Evolutionary conservation across 2,329 filamentous ascomycete genomes (phyloP).

Genomic region (Xylogone sp.): DNA sequence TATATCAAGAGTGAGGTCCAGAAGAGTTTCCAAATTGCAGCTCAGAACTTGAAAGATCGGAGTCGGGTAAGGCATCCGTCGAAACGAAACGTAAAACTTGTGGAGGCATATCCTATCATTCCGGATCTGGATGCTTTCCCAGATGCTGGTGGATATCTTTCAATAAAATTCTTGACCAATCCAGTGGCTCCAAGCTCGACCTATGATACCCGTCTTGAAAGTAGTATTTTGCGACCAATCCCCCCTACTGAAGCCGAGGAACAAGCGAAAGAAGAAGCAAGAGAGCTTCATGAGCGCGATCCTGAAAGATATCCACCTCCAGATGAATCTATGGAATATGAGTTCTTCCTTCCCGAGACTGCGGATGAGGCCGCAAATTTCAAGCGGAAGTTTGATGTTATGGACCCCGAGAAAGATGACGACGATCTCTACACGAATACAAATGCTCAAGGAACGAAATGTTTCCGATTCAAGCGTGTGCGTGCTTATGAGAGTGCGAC

Average conservation of each 20-base stretch:
- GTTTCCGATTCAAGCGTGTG: conserved; percentile 59
- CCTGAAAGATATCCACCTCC: conserved; percentile 53
- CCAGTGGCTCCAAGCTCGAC: conserved; percentile 49
- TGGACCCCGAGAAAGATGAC: conserved; percentile 51
- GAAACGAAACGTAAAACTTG: conserved; percentile 51
- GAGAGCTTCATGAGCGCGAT: conserved; percentile 53
- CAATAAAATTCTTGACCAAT: conserved; percentile 65
- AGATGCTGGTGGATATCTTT: conserved; percentile 65
- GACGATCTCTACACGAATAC: conserved; percentile 51
- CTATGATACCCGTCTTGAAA: conserved; percentile 60
- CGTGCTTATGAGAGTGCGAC: conserved; percentile 62
- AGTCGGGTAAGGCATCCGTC: conserved; percentile 53
- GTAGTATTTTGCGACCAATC: conserved; percentile 58
- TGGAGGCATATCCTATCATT: conserved; percentile 57
- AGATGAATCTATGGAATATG: conserved; percentile 58
- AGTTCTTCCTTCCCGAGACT: conserved; percentile 59
- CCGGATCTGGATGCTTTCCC: conserved; percentile 67
- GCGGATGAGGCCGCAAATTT: conserved; percentile 47
- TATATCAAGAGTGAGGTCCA: conserved; percentile 67
- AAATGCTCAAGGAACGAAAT: conserved; percentile 38
- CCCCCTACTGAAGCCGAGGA: conserved; percentile 50
- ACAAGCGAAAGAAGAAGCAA: conserved; percentile 39
- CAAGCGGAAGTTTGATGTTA: conserved; percentile 56
- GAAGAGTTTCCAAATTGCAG: conserved; percentile 54
- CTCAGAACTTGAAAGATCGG: conserved; percentile 49